A percentile compares a stretch with the other conserved stretches of the same genome.
Evolutionary conservation across 129 eudicot species (phyloP).

Genomic region (Chrysanthemum lavandulifolium): DNA sequence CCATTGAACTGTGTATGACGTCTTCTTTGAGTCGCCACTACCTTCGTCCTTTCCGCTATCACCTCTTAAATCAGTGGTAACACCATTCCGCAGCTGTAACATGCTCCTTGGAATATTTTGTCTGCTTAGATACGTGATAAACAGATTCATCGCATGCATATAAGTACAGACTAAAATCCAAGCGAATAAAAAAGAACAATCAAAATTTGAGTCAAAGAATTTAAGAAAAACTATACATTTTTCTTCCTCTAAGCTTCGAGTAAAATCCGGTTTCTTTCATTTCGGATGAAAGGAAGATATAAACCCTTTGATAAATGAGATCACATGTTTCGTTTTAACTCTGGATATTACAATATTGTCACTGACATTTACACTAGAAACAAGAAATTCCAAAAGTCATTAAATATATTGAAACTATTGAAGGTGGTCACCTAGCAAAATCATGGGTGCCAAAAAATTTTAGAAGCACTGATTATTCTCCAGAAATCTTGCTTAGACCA

Average conservation of each 20-base stretch:
- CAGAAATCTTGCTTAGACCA: conserved; percentile 65
- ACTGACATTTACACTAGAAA: conserved; percentile 6
- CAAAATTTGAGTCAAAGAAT: not conserved
- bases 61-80: conserved; percentile 35
- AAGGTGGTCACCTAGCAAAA: conserved; percentile 70
- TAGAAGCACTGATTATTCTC: conserved; percentile 82
- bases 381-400: not conserved
- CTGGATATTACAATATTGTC: conserved; percentile 41
- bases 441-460: conserved; percentile 98
- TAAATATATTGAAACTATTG: conserved; percentile 1
- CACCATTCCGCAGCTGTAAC: conserved; percentile 58
- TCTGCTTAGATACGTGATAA: conserved; percentile 66
- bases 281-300: conserved; percentile 77
- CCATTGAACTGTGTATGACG: conserved; percentile 24
- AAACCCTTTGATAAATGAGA: conserved; percentile 87
- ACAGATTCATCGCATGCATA: conserved; percentile 1
- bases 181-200: not conserved
- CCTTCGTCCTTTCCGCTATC: conserved; percentile 45
- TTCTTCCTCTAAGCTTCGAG: conserved; percentile 86
- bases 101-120: conserved; percentile 78
- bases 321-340: conserved; percentile 69
- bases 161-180: not conserved
- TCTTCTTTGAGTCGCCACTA: conserved; percentile 35
- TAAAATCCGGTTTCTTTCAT: conserved; percentile 75
- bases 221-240: conserved; percentile 49